These are phyloP conservation scores for Aspergillus melleus DNA, from an alignment of 2,329 filamentous ascomycete genomes.

Conservation along the genomic window DNA sequence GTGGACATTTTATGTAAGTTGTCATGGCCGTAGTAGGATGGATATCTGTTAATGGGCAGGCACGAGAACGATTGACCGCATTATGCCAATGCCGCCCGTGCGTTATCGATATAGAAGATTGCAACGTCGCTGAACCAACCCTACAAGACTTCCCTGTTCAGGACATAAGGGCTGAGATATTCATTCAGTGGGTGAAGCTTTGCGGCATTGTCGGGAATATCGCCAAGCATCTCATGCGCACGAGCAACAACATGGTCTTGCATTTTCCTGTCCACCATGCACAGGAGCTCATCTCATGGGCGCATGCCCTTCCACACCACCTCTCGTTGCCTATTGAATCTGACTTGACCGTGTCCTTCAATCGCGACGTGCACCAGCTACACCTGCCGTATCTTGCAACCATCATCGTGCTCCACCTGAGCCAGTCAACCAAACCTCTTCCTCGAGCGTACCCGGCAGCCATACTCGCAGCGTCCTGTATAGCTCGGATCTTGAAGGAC, in stretches of 20 bases:
- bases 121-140: conserved; percentile 40
- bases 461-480: conserved; percentile 41
- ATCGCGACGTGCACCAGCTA: conserved; percentile 45
- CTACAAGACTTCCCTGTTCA: conserved; percentile 40
- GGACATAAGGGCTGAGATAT: conserved; percentile 38
- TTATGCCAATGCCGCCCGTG: conserved; percentile 47
- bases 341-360: conserved; percentile 33
- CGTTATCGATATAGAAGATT: conserved; percentile 46
- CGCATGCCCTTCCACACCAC: conserved; percentile 33
- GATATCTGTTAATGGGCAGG: neutral
- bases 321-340: conserved; percentile 32
- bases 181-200: conserved; percentile 46
- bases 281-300: conserved; percentile 39
- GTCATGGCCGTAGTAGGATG: no score
- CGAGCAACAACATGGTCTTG: conserved; percentile 8
- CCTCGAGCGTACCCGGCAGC: conserved; percentile 40
- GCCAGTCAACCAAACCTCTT: conserved; percentile 32
- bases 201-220: conserved; percentile 44
- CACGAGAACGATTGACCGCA: conserved; percentile 42
- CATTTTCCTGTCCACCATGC: conserved; percentile 28
- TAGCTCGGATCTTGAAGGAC: conserved; percentile 41
- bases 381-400: conserved; percentile 46
- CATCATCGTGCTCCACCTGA: conserved; percentile 44
- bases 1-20: conserved; percentile 42
- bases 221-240: conserved; percentile 39